These are phyloP conservation scores for Colletotrichum cereale DNA, from an alignment of 2,329 filamentous ascomycete species.

Conservation along the genomic window DNA sequence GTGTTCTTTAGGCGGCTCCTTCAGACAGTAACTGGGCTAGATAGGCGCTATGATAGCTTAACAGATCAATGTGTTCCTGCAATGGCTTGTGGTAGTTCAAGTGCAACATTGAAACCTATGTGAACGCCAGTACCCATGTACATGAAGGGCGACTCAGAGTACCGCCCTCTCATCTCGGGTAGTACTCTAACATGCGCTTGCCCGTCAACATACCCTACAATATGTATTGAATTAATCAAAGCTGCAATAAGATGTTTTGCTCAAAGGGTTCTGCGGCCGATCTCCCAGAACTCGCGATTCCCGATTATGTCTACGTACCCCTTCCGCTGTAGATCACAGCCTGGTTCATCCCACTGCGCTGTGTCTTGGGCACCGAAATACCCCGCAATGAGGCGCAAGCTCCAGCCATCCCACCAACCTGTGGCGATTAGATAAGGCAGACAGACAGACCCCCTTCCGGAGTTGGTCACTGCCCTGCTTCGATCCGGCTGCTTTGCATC, in stretches of 20 bases:
- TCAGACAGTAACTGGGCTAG: not conserved
- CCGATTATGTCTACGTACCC: not conserved
- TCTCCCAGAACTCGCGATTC: not conserved
- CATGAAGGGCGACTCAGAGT: not conserved
- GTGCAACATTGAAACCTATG: too few relatives aligned
- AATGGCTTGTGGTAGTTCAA: not conserved
- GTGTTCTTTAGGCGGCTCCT: not conserved
- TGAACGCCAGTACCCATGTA: not conserved
- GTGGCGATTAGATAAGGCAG: slow-evolving; percentile 39
- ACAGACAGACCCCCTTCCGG: slow-evolving; percentile 29
- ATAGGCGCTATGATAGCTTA: not conserved
- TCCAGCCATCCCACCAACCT: slow-evolving; percentile 35
- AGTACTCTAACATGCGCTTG: too few relatives aligned
- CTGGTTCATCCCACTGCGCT: slow-evolving; percentile 19
- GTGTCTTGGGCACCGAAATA: slow-evolving; percentile 31
- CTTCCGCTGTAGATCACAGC: not conserved
- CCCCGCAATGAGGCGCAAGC: slow-evolving; percentile 38
- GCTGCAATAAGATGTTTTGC: not conserved
- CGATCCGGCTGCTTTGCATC: slow-evolving; percentile 29
- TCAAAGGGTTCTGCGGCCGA: not conserved
- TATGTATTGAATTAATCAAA: not conserved
- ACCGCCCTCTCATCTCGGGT: not conserved
- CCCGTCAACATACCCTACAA: not conserved
- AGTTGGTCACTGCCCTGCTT: slow-evolving; percentile 27
- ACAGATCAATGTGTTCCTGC: not conserved